Conservation (phyloP, 257 asterid species). For the Solanum pinnatisectum region DNA sequence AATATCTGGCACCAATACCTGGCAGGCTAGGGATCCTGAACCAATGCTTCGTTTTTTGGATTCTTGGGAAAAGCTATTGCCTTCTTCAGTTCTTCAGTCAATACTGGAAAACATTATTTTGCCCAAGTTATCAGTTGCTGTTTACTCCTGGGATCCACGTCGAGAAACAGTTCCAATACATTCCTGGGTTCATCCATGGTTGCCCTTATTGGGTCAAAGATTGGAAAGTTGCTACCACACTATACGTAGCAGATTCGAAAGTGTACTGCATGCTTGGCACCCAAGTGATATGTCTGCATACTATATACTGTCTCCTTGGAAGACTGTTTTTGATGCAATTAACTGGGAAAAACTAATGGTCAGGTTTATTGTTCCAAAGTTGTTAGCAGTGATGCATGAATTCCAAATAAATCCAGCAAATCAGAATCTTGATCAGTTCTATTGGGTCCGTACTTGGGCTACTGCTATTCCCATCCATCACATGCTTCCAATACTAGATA, state of each 20-base stretch:
- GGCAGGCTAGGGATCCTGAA: conserved; percentile 89
- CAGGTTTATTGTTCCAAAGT: conserved; percentile 52
- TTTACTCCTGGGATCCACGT: conserved; percentile 89
- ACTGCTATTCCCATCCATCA: conserved; percentile 62
- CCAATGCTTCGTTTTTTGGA: conserved; percentile 84
- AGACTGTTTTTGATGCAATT: conserved; percentile 65
- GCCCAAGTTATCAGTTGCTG: conserved; percentile 74
- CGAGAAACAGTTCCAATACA: conserved; percentile 80
- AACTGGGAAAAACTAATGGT: conserved; percentile 92
- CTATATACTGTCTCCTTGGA: conserved; percentile 76
- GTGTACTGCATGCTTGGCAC: conserved; percentile 90
- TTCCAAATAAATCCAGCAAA: conserved; percentile 62
- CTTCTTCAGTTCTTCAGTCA: conserved; percentile 50
- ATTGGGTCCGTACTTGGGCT: conserved; percentile 67
- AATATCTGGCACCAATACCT: conserved; percentile 81
- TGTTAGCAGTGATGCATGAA: conserved; percentile 54
- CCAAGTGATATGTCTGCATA: conserved; percentile 80
- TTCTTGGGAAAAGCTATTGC: conserved; percentile 73
- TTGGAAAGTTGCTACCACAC: conserved; percentile 72
- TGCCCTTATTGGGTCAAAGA: conserved; percentile 62
- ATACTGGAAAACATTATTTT: conserved; percentile 50
- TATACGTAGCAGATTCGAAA: conserved; percentile 61
- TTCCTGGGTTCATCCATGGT: conserved; percentile 95
- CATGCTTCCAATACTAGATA: conserved; percentile 62
- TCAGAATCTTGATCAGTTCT: conserved; percentile 59